Percentiles rank a stretch among this genome's conserved stretches.
These are phyloP conservation scores for Verticillium tricorpus DNA, from an alignment of 2,329 filamentous ascomycete genomes.

Conservation along the genomic window DNA sequence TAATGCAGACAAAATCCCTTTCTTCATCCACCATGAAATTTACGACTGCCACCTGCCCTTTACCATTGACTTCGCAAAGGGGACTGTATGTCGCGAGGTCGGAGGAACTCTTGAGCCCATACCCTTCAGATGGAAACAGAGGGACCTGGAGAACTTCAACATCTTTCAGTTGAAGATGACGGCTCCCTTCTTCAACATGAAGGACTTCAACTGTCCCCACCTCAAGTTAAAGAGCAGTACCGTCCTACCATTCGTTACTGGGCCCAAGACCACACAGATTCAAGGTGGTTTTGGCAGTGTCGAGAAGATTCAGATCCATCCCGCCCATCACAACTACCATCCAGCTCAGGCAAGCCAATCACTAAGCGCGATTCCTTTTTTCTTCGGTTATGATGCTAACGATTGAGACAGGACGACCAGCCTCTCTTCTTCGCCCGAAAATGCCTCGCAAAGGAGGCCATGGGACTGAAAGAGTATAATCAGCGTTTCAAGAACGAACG, in stretches of 20 bases:
- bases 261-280: neutral
- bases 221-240: neutral
- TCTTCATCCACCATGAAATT: neutral
- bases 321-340: neutral
- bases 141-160: neutral
- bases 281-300: neutral
- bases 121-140: neutral
- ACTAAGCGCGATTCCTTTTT: neutral
- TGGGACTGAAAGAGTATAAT: neutral
- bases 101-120: neutral
- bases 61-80: neutral
- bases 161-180: neutral
- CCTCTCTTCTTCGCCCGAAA: neutral
- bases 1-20: neutral
- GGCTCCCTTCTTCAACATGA: neutral
- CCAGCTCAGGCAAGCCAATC: neutral
- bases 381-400: neutral
- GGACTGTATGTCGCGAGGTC: neutral
- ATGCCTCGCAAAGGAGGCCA: neutral
- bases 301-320: neutral
- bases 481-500: neutral
- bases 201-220: neutral
- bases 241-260: neutral
- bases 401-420: neutral
- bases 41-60: neutral